A percentile compares a stretch with the other conserved stretches of the same genome.
phyloP scores from a whole-genome alignment of 106 monocot species.

The Posidonia australis region DNA sequence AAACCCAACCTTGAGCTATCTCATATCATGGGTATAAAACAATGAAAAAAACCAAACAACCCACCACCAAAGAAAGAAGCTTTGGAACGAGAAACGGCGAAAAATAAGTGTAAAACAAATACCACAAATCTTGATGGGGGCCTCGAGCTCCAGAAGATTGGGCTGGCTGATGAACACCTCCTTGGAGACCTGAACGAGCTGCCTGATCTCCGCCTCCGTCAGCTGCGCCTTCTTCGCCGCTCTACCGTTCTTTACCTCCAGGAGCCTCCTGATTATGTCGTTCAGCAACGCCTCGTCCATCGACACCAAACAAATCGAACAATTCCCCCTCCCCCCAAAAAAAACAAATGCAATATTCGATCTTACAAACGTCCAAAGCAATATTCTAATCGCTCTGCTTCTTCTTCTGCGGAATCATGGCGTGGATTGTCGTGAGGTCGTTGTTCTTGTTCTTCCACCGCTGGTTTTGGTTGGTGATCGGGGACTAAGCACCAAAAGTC shows the following conservation, averaged over 20 bases:
- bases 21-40: neutral
- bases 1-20: too few relatives aligned
- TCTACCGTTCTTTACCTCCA: neutral
- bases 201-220: constrained; percentile 18
- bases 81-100: neutral
- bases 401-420: too few relatives aligned
- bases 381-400: too few relatives aligned
- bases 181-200: constrained; percentile 11
- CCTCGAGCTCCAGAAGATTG: constrained; percentile 21
- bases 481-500: too few relatives aligned
- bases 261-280: constrained; percentile 13
- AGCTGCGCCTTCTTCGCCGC: constrained; percentile 8
- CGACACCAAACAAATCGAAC: neutral
- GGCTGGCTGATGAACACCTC: constrained; percentile 20
- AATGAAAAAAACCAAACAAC: neutral
- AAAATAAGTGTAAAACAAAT: neutral
- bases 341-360: too few relatives aligned
- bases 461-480: too few relatives aligned
- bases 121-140: constrained; percentile 25
- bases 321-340: too few relatives aligned
- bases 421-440: too few relatives aligned
- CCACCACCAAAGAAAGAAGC: neutral
- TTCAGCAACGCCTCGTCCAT: constrained; percentile 11
- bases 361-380: too few relatives aligned
- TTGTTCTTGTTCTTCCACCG: too few relatives aligned